Percentiles rank a stretch among this genome's conserved stretches.
Evolutionary conservation across 2,329 filamentous ascomycete species (phyloP).

Genomic region (Colletotrichum gigasporum): DNA sequence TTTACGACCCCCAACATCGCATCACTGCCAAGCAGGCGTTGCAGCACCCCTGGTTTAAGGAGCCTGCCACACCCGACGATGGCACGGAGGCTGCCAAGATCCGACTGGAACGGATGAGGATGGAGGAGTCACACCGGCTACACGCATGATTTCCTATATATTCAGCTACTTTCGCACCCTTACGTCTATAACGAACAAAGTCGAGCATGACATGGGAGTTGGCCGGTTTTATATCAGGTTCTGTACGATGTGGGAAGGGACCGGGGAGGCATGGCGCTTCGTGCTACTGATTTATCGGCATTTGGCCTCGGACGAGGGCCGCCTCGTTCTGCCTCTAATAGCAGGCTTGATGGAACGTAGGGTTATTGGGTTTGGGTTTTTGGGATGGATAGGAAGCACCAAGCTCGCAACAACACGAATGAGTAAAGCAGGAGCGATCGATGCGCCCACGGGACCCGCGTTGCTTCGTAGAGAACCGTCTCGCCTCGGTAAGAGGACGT

Average conservation of each 20-base stretch:
- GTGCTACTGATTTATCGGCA: slow-evolving; percentile 28
- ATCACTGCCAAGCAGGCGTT: slow-evolving; percentile 74
- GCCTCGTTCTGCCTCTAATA: slow-evolving; percentile 11
- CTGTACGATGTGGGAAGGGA: slow-evolving; percentile 29
- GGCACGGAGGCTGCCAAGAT: slow-evolving; percentile 75
- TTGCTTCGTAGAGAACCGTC: slow-evolving; percentile 30
- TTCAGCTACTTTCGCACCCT: slow-evolving; percentile 23
- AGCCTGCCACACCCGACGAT: slow-evolving; percentile 70
- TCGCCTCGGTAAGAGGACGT: slow-evolving; percentile 11
- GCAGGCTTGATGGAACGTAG: slow-evolving; percentile 21
- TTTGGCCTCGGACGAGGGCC: slow-evolving; percentile 2
- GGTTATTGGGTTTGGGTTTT: slow-evolving; percentile 16
- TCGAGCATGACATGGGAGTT: slow-evolving; percentile 34
- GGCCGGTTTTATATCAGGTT: slow-evolving; percentile 31
- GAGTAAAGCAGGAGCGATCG: slow-evolving; percentile 16
- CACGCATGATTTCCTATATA: slow-evolving; percentile 28
- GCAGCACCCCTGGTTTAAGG: slow-evolving; percentile 75
- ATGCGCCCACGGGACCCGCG: slow-evolving; percentile 7
- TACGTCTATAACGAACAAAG: slow-evolving; percentile 33
- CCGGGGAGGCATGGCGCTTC: slow-evolving; percentile 25
- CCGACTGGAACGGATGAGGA: slow-evolving; percentile 59
- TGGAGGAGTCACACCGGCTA: slow-evolving; percentile 46
- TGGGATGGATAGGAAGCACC: slow-evolving; percentile 6
- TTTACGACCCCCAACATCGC: slow-evolving; percentile 72
- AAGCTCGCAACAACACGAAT: slow-evolving; percentile 31